Conservation (phyloP, 2,329 filamentous ascomycete genomes). For the Grosmannia serpens region DNA sequence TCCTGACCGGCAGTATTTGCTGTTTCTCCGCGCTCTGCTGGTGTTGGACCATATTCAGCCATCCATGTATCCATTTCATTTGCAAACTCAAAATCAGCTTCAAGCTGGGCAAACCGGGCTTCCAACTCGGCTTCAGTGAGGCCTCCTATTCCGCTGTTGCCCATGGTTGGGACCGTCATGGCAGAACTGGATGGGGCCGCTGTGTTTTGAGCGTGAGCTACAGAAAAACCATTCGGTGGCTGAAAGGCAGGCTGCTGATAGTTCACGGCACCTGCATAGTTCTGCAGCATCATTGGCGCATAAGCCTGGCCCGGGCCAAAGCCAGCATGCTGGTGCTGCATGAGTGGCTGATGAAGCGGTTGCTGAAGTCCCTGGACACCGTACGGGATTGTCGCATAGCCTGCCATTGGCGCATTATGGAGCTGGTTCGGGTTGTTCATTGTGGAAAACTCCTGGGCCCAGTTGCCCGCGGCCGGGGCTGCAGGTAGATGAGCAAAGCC, state of each 20-base stretch:
- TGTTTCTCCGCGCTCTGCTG: slow-evolving; percentile 5
- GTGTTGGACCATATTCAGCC: slow-evolving; percentile 17
- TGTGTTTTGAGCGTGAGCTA: not conserved
- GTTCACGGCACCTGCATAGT: not conserved
- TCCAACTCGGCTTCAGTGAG: slow-evolving; percentile 11
- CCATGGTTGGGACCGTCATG: not conserved
- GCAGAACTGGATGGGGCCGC: not conserved
- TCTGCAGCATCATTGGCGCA: not conserved
- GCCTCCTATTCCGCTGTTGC: not conserved
- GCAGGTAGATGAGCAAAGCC: not conserved
- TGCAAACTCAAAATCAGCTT: slow-evolving; percentile 13
- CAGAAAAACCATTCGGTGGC: not conserved
- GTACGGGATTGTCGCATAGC: not conserved
- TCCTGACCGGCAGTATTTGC: slow-evolving; percentile 3
- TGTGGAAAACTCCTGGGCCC: slow-evolving; percentile 9
- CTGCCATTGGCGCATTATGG: not conserved
- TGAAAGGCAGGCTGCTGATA: not conserved
- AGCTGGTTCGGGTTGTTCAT: not conserved
- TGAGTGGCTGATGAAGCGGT: not conserved
- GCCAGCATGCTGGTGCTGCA: not conserved
- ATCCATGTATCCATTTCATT: slow-evolving; percentile 21
- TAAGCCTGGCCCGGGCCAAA: not conserved
- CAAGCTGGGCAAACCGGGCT: slow-evolving; percentile 10
- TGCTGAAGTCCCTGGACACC: not conserved
- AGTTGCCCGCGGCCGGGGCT: not conserved